Percentiles rank a stretch among this genome's conserved stretches.
Conservation (phyloP, 495 filamentous ascomycete genomes). For the Talaromyces ruber region DNA sequence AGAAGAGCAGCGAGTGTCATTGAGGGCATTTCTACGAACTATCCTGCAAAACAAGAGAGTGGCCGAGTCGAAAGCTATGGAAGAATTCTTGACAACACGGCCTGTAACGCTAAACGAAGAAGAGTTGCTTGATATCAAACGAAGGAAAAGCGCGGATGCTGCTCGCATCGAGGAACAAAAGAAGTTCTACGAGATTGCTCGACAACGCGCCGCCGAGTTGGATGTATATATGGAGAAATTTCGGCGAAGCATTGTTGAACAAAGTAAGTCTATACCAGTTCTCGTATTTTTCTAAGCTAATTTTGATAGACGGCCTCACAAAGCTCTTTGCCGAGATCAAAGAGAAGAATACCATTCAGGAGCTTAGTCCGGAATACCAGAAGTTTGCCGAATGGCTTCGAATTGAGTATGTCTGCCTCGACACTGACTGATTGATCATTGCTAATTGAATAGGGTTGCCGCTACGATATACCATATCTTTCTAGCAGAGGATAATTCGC, state of each 20-base stretch:
- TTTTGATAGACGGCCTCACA: conserved; percentile 64
- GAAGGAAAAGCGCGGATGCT: conserved; percentile 76
- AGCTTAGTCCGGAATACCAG: conserved; percentile 88
- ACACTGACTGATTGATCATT: neutral
- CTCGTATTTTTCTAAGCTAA: conserved; percentile 10
- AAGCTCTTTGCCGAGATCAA: conserved; percentile 89
- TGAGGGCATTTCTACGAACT: conserved; percentile 80
- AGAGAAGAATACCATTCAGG: conserved; percentile 73
- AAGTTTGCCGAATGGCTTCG: conserved; percentile 98
- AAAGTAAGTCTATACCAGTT: conserved; percentile 47
- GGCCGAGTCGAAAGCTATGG: conserved; percentile 69
- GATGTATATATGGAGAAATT: conserved; percentile 97
- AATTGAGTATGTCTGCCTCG: conserved; percentile 55
- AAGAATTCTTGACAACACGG: conserved; percentile 66
- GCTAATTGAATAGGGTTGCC: conserved; percentile 49
- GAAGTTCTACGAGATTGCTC: conserved; percentile 89
- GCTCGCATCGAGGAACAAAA: conserved; percentile 85
- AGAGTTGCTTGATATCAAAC: conserved; percentile 68
- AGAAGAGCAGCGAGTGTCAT: conserved; percentile 84
- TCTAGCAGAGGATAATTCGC: conserved; percentile 94
- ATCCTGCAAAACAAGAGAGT: conserved; percentile 77
- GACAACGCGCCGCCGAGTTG: conserved; percentile 80
- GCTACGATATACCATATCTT: conserved; percentile 97
- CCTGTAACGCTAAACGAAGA: conserved; percentile 69
- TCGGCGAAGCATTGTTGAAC: conserved; percentile 64